Base-by-base conservation (phyloP, 768 basidiomycete genomes). In the Astraeus odoratus region DNA sequence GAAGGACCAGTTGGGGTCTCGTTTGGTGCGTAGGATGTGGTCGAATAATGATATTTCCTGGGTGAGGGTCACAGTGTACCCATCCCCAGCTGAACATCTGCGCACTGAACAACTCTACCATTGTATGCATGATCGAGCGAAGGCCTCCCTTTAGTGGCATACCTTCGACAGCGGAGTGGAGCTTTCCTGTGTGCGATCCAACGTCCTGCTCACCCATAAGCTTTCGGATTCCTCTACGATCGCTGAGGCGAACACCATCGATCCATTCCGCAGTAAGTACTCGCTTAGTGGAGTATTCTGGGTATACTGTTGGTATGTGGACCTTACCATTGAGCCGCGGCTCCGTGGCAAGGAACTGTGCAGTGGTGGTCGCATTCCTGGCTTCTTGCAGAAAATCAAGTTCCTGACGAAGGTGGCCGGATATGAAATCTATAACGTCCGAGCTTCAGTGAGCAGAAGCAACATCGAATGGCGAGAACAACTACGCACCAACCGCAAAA, bases 71-170 rank as follows among this genome's bases (percentile, higher is more conserved):
- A 57, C 90, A 90, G 61, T 89, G 83, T 3, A 92, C 83, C 74
- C 82, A 92, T 9, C 92, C 91, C 86, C 86, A 96, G 47, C 76
- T 76, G 61, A 96, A 97, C 64, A 93, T 93, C 70, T 80, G 90
- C 2, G 86, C 88, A 24, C 83, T 83, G 69, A 93, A 93, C 2
- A 91, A 71, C 49, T 89, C 83, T 29, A 92, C 81, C 75, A 91
- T 90, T 18, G 81, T 81, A 49, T 86, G 79, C 89, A 96, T 91
- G 45, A 88, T 72, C 25, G 74, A 66, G 42, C 69, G 64, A 27
- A 78, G 65, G 20, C 85, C 85, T 9, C 85, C 83, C 51, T 73
- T 74, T 8, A 85, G 66, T 24, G 44, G 53, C n/a, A 58, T 42
- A 7, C 48, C 51, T 18, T 60, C 46, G 12, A 58, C 24, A 0